Evolutionary conservation across 345 rosid genomes (phyloP).

Genomic region (Conringia planisiliqua): DNA sequence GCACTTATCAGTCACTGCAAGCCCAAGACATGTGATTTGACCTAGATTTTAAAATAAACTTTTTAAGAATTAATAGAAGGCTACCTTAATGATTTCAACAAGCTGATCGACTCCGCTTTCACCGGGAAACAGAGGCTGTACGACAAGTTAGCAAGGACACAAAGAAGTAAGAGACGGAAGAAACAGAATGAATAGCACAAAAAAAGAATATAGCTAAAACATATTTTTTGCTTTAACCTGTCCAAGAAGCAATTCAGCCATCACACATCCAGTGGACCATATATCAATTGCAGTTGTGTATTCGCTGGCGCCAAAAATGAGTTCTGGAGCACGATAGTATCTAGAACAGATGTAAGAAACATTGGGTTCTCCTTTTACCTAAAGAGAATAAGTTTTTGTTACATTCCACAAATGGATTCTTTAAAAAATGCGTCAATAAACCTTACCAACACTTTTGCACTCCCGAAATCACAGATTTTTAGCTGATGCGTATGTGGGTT

Average conservation of each 20-base stretch:
- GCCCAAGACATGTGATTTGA: not conserved
- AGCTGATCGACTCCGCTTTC: slow-evolving; percentile 97
- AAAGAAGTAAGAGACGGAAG: slow-evolving; percentile 8
- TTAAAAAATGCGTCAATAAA: not conserved
- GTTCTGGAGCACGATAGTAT: slow-evolving; percentile 94
- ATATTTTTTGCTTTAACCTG: slow-evolving; percentile 44
- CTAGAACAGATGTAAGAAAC: slow-evolving; percentile 88
- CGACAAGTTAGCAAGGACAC: slow-evolving; percentile 2
- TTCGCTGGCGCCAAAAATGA: slow-evolving; percentile 91
- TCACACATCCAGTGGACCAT: slow-evolving; percentile 94
- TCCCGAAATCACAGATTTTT: slow-evolving; percentile 89
- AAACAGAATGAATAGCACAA: not conserved
- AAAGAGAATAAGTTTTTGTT: slow-evolving; percentile 14
- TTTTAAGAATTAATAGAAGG: not conserved
- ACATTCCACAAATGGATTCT: slow-evolving; percentile 17
- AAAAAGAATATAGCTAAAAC: not conserved
- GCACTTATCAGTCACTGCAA: not conserved
- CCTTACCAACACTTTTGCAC: slow-evolving; percentile 87
- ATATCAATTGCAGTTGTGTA: slow-evolving; percentile 91
- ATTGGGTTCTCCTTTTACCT: slow-evolving; percentile 95
- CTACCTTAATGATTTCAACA: slow-evolving; percentile 93
- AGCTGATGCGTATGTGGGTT: slow-evolving; percentile 89
- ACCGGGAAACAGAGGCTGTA: slow-evolving; percentile 91
- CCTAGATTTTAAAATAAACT: not conserved
- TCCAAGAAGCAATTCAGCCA: slow-evolving; percentile 92